These are phyloP conservation scores for Nannizzia gypsea DNA, from an alignment of 2,329 filamentous ascomycete genomes.

Conservation along the genomic window DNA sequence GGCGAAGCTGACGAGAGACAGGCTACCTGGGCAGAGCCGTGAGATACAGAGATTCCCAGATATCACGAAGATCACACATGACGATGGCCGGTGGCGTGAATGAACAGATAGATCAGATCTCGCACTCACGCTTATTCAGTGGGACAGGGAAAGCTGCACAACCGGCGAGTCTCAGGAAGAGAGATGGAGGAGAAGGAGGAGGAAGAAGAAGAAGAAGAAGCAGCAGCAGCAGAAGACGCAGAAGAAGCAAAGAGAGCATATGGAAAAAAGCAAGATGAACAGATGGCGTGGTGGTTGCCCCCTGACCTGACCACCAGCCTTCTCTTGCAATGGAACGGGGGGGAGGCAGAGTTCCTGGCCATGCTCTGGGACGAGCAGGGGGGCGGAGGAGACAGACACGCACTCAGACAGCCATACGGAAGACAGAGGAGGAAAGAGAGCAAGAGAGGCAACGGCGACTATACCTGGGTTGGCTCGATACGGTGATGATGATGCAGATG, in stretches of 20 bases:
- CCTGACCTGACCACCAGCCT: background rate
- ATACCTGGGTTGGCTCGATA: background rate
- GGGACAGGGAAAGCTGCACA: conserved; percentile 2
- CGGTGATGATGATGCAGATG: background rate
- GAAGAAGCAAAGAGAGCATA: background rate
- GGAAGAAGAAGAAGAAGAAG: background rate
- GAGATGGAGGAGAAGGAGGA: background rate
- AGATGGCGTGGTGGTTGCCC: conserved; percentile 1
- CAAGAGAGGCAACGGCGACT: background rate
- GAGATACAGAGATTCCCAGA: background rate
- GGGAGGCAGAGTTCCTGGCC: background rate
- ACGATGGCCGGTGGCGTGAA: conserved; percentile 1
- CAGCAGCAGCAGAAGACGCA: background rate
- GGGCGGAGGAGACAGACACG: background rate
- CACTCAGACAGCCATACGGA: too few relatives aligned
- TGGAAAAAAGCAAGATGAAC: background rate
- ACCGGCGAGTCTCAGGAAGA: background rate
- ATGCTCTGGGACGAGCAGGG: background rate
- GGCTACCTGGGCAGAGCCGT: background rate
- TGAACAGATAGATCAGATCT: conserved; percentile 4
- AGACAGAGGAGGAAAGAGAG: background rate
- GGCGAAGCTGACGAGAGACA: background rate
- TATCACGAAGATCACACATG: background rate
- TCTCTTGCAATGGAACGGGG: background rate
- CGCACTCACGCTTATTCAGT: conserved; percentile 1